Conservation (phyloP, 169 alveolate genomes). For the Eimeria falciformis region DNA sequence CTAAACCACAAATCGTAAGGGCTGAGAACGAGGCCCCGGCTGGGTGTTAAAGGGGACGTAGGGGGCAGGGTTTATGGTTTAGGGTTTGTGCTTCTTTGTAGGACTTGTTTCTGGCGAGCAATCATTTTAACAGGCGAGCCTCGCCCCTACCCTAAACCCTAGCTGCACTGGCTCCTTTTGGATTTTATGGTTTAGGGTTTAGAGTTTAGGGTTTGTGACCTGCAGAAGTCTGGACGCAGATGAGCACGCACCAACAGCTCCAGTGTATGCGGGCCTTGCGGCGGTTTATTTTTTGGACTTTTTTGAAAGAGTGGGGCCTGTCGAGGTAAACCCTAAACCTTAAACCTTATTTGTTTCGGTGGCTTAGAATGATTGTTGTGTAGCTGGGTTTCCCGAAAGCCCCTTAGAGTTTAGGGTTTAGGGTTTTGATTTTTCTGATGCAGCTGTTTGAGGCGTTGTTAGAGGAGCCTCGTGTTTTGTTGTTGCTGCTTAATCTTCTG, state of each 20-base stretch:
- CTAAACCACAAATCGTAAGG: neutral
- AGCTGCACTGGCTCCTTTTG: neutral
- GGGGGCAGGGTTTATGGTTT: neutral
- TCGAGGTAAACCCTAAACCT: neutral
- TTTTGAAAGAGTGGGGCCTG: slow-evolving; percentile 39
- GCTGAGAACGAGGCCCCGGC: neutral
- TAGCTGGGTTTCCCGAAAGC: neutral
- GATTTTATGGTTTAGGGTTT: neutral
- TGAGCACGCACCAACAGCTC: slow-evolving; percentile 41
- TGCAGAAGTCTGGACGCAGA: slow-evolving; percentile 47
- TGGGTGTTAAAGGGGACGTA: neutral
- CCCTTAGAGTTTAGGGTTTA: neutral
- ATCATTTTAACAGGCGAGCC: slow-evolving; percentile 34
- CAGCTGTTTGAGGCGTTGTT: slow-evolving; percentile 22
- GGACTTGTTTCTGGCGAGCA: slow-evolving; percentile 37
- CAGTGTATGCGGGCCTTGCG: slow-evolving; percentile 55
- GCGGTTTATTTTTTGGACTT: slow-evolving; percentile 33
- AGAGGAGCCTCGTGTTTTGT: slow-evolving; percentile 14
- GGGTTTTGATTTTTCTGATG: neutral
- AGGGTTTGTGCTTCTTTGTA: neutral
- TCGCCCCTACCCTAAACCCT: neutral
- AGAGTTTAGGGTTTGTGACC: slow-evolving; percentile 6
- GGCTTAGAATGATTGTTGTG: neutral
- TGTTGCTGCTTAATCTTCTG: neutral
- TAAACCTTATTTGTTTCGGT: neutral